Base-by-base conservation (phyloP, 805 yeast genomes). In the Vanderwaltozyma verrucispora region DNA sequence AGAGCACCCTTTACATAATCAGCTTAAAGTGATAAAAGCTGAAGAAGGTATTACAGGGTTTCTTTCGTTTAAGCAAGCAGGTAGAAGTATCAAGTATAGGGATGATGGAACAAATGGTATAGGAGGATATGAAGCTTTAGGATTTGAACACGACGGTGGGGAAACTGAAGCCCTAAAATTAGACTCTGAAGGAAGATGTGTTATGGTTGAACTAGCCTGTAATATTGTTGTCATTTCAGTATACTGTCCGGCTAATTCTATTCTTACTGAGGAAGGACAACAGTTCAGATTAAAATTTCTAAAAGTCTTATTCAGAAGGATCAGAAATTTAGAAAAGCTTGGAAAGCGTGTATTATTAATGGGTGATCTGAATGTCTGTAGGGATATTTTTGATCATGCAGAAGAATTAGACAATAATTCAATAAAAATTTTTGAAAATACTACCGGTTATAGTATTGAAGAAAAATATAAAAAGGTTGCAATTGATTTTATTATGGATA, bases 241-340 rank as follows among this genome's bases (percentile, higher is more conserved):
- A 4, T 89, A 89, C 52, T 89, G 96, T 54, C 97, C 97, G 0
- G 97, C 97, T 1, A 85, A 86, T 54, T 84, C 96, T 0, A 66
- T 67, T 57, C 73, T 70, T 1, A 74, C 86, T 0, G 80, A 73
- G 19, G 80, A 75, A 21, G 94, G 77, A 12, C 82, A 77, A 45
- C 51, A 49, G 11, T 78, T 67, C 46, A 60, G 94, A 35, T 46
- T 74, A 28, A 58, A 64, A 13, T 89, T 84, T 48, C 62, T 85
- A 36, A 63, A 64, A 17, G 59, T 72, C 2, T 54, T 89, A 33
- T 72, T 86, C 36, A 60, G 69, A 37, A 69, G 98, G 32, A 71
- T 83, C 14, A 60, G 71, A 25, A 69, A 68, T 27, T 63, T 89
- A 38, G 57, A 64, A n/a, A 46, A 48, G 1, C 30, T 63, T 42